Evolutionary conservation across 2,329 filamentous ascomycete species (phyloP).

Genomic region (Pestalotiopsis sp.): DNA sequence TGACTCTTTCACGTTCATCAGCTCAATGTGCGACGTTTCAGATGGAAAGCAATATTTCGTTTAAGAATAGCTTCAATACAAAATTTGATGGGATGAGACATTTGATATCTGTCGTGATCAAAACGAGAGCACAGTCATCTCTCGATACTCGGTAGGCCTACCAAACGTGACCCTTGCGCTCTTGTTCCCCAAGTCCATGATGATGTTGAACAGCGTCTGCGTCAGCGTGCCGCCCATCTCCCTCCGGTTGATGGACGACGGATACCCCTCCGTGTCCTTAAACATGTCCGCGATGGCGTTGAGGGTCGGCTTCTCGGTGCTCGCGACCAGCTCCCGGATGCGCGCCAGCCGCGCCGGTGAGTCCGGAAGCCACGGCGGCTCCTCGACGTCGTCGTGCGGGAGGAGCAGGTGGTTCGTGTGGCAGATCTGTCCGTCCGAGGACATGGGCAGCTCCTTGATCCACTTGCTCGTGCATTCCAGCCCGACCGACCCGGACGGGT

Average conservation of each 20-base stretch:
- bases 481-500: slow-evolving; percentile 40
- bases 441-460: slow-evolving; percentile 27
- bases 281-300: slow-evolving; percentile 24
- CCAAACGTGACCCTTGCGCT: slow-evolving; percentile 30
- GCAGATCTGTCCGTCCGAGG: slow-evolving; percentile 31
- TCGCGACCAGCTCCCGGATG: slow-evolving; percentile 24
- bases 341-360: slow-evolving; percentile 26
- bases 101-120: slow-evolving; percentile 2
- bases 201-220: slow-evolving; percentile 33
- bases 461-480: slow-evolving; percentile 42
- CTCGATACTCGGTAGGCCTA: slow-evolving; percentile 26
- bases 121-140: slow-evolving; percentile 20
- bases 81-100: background rate
- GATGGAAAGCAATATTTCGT: too few species aligned
- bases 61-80: too few species aligned
- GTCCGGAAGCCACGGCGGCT: slow-evolving; percentile 30
- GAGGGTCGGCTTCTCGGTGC: slow-evolving; percentile 13
- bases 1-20: too few species aligned
- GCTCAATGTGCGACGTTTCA: background rate
- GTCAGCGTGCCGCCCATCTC: slow-evolving; percentile 19
- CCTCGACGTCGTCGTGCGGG: slow-evolving; percentile 27
- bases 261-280: slow-evolving; percentile 29
- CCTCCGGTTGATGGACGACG: slow-evolving; percentile 28
- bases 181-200: slow-evolving; percentile 29
- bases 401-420: slow-evolving; percentile 47